Evolutionary conservation across 1,284 basidiomycete species (phyloP), one percentile per base, ranked within the genome.

Genomic region (Mycena citricolor): DNA sequence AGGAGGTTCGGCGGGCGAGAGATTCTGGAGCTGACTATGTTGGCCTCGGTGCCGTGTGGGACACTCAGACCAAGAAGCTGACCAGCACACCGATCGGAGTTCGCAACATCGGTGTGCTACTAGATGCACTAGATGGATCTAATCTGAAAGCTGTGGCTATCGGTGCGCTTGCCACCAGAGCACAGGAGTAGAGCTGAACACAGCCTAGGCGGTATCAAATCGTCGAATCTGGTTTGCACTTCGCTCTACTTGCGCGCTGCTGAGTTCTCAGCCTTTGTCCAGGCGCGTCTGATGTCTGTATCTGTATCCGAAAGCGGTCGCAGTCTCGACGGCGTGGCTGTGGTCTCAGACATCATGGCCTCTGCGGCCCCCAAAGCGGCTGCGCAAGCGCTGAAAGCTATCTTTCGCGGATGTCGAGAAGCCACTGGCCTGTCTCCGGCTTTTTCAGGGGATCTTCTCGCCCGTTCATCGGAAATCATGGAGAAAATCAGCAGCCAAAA

Each of bases 291-390:
- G 8, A 59, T 91, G 11, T 79, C 92, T 60, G 83, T 84, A 8
- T 74, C 77, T 2, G 76, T 83, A n/a, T 81, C 83, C 3, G 65
- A 67, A 1, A 73, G 69, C 2, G 75, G 76, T 4, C 78, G 71
- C 45, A 47, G 68, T 0, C 67, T 94, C 14, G 83, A 90, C 52
- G 94, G 95, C 0, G 74, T 97, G 16, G 94, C 95, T 5, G 82
- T 97, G 39, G 89, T 97, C 39, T 94, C 90, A 13, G 92, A 94
- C 22, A 93, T 98, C 51, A 77, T 91, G 10, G 76, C 80, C 2
- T 85, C 89, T 0, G 35, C 45, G 0, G 68, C 81, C n/a, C 91
- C 94, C 0, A 61, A 65, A 28, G 59, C 63, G 11, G 77, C 85
- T 1, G 81, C 92, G 0, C 60, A 61, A 33, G 65, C 58, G 23